phyloP scores from a whole-genome alignment of 148 eudicot genomes.

The Agrostemma githago region DNA sequence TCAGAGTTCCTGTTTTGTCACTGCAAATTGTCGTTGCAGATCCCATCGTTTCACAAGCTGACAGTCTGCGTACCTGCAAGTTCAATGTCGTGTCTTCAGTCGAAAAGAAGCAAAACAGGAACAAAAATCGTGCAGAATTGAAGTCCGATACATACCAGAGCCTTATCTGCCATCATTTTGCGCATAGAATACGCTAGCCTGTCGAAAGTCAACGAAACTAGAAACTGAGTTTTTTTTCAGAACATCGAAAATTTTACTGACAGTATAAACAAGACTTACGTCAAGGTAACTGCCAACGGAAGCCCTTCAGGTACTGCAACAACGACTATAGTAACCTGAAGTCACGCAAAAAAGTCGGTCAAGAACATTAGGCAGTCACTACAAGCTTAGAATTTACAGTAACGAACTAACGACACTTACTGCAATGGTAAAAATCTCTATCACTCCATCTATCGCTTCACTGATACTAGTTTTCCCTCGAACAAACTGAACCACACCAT shows the following conservation, averaged over 20 bases:
- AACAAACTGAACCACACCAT: conserved; percentile 63
- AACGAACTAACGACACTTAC: conserved; percentile 79
- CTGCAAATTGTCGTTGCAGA: conserved; percentile 98
- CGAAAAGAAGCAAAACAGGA: not conserved
- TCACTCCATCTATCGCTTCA: conserved; percentile 52
- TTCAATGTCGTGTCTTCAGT: not conserved
- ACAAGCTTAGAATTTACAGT: not conserved
- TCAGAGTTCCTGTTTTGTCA: conserved; percentile 95
- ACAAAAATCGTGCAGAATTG: not conserved
- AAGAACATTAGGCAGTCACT: not conserved
- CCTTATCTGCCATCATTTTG: conserved; percentile 99
- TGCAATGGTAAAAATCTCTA: conserved; percentile 63
- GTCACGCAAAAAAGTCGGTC: conserved; percentile 19
- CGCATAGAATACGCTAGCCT: conserved; percentile 97
- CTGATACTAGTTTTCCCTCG: conserved; percentile 51
- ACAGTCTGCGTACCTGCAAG: conserved; percentile 85
- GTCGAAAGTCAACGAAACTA: conserved; percentile 24
- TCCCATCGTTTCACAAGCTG: conserved; percentile 99
- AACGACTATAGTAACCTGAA: conserved; percentile 92
- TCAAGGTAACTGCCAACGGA: conserved; percentile 87
- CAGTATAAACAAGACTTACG: conserved; percentile 42
- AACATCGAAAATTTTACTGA: not conserved
- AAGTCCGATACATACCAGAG: conserved; percentile 44
- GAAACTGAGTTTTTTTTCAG: not conserved
- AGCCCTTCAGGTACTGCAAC: conserved; percentile 99